Conservation (phyloP, 768 basidiomycete genomes). For the Chalciporus sphaerocephalus region DNA sequence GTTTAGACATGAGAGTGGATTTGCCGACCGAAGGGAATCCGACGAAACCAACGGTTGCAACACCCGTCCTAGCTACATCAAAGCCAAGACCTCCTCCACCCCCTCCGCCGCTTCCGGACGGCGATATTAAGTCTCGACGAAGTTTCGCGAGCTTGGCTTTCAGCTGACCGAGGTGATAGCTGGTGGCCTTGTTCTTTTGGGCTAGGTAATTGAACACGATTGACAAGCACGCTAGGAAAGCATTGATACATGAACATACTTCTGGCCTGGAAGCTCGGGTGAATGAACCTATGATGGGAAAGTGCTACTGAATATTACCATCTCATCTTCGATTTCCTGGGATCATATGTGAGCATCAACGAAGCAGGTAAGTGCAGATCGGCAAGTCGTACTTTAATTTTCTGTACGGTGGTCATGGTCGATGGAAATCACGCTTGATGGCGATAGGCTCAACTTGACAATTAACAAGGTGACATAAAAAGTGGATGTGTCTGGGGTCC, state of each 20-base stretch:
- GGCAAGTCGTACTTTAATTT: conserved; percentile 70
- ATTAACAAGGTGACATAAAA: conserved; percentile 9
- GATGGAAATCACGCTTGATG: background rate
- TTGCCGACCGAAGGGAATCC: conserved; percentile 91
- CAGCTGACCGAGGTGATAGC: conserved; percentile 93
- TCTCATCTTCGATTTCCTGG: conserved; percentile 92
- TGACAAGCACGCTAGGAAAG: conserved; percentile 8
- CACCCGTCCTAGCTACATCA: conserved; percentile 96
- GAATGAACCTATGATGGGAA: conserved; percentile 23
- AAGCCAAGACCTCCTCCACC: conserved; percentile 90
- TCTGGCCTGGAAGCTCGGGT: conserved; percentile 54
- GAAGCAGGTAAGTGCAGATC: conserved; percentile 8
- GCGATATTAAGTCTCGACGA: conserved; percentile 84
- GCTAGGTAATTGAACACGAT: conserved; percentile 43
- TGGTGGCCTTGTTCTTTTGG: conserved; percentile 94
- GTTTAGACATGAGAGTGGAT: conserved; percentile 92
- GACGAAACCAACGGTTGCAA: conserved; percentile 93
- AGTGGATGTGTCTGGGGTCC: background rate
- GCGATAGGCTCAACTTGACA: conserved; percentile 3
- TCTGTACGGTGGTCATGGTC: conserved; percentile 82
- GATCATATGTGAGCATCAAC: conserved; percentile 8
- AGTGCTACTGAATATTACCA: conserved; percentile 52
- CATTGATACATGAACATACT: conserved; percentile 46
- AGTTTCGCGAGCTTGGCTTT: conserved; percentile 99
- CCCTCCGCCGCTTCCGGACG: conserved; percentile 75